These are phyloP conservation scores for Scytalidium lignicola DNA, from an alignment of 2,329 filamentous ascomycete species.

Conservation along the genomic window DNA sequence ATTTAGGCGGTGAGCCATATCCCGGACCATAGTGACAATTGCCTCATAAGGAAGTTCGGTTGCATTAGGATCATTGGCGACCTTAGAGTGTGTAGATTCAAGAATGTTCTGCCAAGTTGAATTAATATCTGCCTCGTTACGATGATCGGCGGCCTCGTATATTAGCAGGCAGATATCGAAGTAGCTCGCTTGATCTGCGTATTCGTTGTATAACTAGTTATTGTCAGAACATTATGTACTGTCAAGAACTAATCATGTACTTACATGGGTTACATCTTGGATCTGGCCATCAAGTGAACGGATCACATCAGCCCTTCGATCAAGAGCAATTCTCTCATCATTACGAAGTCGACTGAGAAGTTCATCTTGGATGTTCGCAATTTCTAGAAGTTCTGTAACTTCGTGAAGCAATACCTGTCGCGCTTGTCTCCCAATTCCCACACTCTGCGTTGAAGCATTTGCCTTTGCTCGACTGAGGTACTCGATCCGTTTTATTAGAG, in stretches of 20 bases:
- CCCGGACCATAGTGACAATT: conserved; percentile 58
- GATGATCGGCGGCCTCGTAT: conserved; percentile 86
- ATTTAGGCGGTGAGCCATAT: conserved; percentile 59
- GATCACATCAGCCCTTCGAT: conserved; percentile 60
- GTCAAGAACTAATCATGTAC: conserved; percentile 26
- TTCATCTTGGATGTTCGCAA: conserved; percentile 94
- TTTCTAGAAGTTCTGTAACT: conserved; percentile 80
- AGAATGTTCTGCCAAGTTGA: conserved; percentile 83
- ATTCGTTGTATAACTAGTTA: conserved; percentile 79
- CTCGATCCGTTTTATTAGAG: conserved; percentile 80
- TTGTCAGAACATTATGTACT: conserved; percentile 7
- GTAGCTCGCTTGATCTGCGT: conserved; percentile 86
- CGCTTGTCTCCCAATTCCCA: conserved; percentile 70
- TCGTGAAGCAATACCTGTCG: conserved; percentile 83
- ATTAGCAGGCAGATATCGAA: conserved; percentile 91
- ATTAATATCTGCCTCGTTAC: conserved; percentile 77
- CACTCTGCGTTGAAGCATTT: conserved; percentile 80
- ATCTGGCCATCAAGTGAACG: conserved; percentile 72
- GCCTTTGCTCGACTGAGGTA: conserved; percentile 88
- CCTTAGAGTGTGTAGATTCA: conserved; percentile 55
- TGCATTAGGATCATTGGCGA: conserved; percentile 35
- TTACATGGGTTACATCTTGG: conserved; percentile 68
- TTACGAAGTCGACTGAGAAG: conserved; percentile 70
- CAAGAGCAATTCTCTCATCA: conserved; percentile 63
- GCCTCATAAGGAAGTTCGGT: conserved; percentile 62